phyloP scores from a whole-genome alignment of 1,139 yeast species.

The Meyerozyma sp. region DNA sequence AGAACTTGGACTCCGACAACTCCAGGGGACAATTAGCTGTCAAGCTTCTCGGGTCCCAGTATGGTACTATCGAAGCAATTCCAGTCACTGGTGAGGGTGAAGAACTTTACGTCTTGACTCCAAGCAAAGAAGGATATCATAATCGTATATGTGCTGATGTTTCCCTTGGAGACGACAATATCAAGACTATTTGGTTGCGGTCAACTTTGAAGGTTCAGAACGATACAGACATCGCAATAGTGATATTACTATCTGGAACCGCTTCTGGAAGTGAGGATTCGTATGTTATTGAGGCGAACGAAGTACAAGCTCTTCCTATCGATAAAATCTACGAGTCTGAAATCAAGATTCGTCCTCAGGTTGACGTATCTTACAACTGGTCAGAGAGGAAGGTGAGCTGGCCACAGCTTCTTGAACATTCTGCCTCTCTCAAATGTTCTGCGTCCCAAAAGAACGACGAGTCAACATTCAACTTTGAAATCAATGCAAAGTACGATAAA shows the following conservation, averaged over 20 bases:
- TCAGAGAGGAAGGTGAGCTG: slow-evolving; percentile 57
- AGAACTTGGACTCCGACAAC: slow-evolving; percentile 64
- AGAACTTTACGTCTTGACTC: slow-evolving; percentile 61
- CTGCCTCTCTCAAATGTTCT: slow-evolving; percentile 57
- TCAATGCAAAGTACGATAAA: slow-evolving; percentile 58
- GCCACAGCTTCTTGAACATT: slow-evolving; percentile 53
- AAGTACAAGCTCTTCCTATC: slow-evolving; percentile 65
- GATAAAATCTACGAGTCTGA: slow-evolving; percentile 56
- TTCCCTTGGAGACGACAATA: slow-evolving; percentile 63
- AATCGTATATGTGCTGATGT: slow-evolving; percentile 73
- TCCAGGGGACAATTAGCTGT: slow-evolving; percentile 59
- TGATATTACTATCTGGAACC: slow-evolving; percentile 23
- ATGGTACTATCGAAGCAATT: slow-evolving; percentile 48
- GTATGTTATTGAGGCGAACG: slow-evolving; percentile 46
- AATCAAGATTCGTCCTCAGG: slow-evolving; percentile 57
- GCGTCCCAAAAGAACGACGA: slow-evolving; percentile 31
- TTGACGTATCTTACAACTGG: slow-evolving; percentile 59
- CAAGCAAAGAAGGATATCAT: slow-evolving; percentile 60
- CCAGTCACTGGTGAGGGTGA: slow-evolving; percentile 85
- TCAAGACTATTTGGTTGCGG: slow-evolving; percentile 68
- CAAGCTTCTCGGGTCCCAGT: slow-evolving; percentile 49
- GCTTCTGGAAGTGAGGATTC: slow-evolving; percentile 14
- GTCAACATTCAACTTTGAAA: slow-evolving; percentile 63
- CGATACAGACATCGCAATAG: slow-evolving; percentile 60
- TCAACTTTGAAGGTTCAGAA: slow-evolving; percentile 74